phyloP scores from a whole-genome alignment of 495 filamentous ascomycete species.

The Evernia prunastri region DNA sequence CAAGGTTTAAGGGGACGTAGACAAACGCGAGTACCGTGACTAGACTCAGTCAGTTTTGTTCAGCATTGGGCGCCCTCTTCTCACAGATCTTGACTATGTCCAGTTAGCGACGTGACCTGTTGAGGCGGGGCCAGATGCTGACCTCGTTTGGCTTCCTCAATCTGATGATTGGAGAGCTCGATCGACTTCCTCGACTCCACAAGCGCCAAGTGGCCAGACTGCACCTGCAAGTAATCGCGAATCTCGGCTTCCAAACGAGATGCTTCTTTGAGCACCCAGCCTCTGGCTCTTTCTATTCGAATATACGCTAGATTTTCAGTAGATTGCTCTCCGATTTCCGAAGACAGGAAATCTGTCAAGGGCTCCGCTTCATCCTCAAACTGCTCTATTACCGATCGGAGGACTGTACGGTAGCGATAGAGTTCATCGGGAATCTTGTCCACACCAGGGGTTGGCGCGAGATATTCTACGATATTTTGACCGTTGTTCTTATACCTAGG shows the following conservation, averaged over 20 bases:
- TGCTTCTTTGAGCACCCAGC: too few relatives aligned
- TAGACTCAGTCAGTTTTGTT: neutral
- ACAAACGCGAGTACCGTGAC: slow-evolving; percentile 20
- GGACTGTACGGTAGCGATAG: too few relatives aligned
- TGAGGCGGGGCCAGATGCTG: neutral
- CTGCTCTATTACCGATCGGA: too few relatives aligned
- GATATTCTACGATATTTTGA: too few relatives aligned
- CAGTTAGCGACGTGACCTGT: neutral
- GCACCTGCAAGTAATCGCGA: slow-evolving; percentile 6
- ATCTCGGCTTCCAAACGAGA: slow-evolving; percentile 6
- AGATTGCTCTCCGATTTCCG: too few relatives aligned
- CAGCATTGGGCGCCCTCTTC: neutral
- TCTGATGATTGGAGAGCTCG: slow-evolving; percentile 1
- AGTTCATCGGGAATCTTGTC: too few relatives aligned
- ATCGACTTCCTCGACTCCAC: slow-evolving; percentile 16
- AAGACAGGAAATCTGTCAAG: too few relatives aligned
- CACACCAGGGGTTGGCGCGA: too few relatives aligned
- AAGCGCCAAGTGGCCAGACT: neutral
- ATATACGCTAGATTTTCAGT: too few relatives aligned
- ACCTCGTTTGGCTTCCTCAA: slow-evolving; percentile 6
- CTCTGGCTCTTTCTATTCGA: too few relatives aligned
- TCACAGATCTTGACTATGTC: slow-evolving; percentile 9
- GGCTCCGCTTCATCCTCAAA: too few relatives aligned
- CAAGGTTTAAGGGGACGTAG: slow-evolving; percentile 18
- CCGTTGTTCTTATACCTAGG: too few relatives aligned